These are phyloP conservation scores for Glaciozyma antarctica DNA, from an alignment of 768 basidiomycete species.

Conservation along the genomic window DNA sequence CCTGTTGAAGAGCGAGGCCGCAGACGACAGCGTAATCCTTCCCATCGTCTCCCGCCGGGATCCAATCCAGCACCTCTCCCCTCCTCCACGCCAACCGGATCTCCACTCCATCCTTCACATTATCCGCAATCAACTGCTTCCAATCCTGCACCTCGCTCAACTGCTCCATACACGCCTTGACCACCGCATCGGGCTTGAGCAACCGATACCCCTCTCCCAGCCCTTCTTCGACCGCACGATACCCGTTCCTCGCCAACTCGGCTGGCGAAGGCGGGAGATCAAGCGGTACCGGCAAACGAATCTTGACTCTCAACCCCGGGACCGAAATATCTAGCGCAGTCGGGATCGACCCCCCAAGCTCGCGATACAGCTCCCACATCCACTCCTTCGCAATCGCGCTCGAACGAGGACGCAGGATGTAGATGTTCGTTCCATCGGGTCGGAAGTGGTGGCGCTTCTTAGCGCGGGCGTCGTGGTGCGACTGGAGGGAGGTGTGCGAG, in stretches of 20 bases:
- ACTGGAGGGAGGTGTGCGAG: background rate
- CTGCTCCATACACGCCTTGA: constrained; percentile 54
- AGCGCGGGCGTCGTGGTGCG: constrained; percentile 36
- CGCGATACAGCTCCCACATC: constrained; percentile 77
- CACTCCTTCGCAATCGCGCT: constrained; percentile 74
- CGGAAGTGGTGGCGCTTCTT: constrained; percentile 46
- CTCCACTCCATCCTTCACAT: constrained; percentile 48
- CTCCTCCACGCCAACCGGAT: constrained; percentile 51
- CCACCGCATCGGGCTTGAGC: constrained; percentile 55
- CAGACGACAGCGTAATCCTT: constrained; percentile 34
- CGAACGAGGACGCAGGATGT: constrained; percentile 72
- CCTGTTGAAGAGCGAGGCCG: constrained; percentile 14
- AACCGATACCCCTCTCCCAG: constrained; percentile 44
- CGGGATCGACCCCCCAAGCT: constrained; percentile 65
- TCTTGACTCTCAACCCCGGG: constrained; percentile 46
- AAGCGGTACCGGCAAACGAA: constrained; percentile 34
- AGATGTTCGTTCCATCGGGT: constrained; percentile 66
- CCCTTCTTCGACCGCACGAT: constrained; percentile 1
- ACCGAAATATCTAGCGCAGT: constrained; percentile 61
- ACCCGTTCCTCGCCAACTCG: constrained; percentile 3
- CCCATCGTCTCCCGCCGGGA: constrained; percentile 64
- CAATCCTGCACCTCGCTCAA: constrained; percentile 54
- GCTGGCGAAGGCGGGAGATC: background rate
- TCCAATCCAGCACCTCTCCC: constrained; percentile 71
- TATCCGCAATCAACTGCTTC: constrained; percentile 51